These are phyloP conservation scores for Nicotiana tabacum DNA, from an alignment of 257 asterid genomes.

Conservation along the genomic window DNA sequence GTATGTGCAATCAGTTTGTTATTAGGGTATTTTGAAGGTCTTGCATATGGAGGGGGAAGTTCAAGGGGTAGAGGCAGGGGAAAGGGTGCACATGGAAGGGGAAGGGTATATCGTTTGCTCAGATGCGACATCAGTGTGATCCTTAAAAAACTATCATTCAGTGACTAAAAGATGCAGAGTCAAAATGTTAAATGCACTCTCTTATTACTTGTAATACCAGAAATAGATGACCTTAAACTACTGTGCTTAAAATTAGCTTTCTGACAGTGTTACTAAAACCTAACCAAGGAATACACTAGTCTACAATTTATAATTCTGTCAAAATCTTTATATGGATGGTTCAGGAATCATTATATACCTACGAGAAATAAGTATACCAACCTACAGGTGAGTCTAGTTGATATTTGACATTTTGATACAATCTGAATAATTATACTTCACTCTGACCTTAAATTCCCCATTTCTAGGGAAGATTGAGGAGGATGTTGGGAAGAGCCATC, in stretches of 20 bases:
- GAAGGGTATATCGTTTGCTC: no score
- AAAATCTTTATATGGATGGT: neutral
- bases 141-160: neutral
- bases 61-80: no score
- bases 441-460: neutral
- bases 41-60: no score
- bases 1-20: no score
- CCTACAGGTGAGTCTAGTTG: neutral
- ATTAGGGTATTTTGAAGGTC: no score
- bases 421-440: neutral
- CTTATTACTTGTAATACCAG: neutral
- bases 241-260: neutral
- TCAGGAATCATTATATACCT: neutral
- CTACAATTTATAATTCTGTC: neutral
- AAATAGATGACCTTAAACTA: neutral
- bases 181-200: no score
- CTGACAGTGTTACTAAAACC: no score
- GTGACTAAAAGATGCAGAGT: neutral
- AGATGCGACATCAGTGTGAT: no score
- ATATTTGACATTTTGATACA: neutral
- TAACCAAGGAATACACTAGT: neutral
- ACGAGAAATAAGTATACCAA: neutral
- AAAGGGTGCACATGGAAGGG: no score
- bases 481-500: slow-evolving; percentile 8
- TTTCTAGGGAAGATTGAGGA: neutral